phyloP scores from a whole-genome alignment of 2,329 filamentous ascomycete genomes.

The Eurotiales sp. region DNA sequence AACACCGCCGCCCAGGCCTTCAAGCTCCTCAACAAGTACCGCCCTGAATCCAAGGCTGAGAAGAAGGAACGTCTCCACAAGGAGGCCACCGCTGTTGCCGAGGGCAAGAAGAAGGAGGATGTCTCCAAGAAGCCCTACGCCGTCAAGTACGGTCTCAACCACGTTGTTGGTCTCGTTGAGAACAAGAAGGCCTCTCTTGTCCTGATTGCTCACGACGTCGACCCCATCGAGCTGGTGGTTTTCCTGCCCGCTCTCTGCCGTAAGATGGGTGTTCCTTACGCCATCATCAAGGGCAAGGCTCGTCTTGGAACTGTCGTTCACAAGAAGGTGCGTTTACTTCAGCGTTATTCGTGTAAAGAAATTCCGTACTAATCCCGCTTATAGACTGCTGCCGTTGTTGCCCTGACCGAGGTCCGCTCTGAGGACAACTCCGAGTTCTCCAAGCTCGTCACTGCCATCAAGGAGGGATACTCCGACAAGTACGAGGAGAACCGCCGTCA shows the following conservation, averaged over 20 bases:
- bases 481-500: constrained; percentile 85
- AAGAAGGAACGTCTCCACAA: constrained; percentile 99
- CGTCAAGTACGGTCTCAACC: constrained; percentile 99
- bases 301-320: constrained; percentile 97
- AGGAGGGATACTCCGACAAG: constrained; percentile 97
- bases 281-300: constrained; percentile 99
- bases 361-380: background rate
- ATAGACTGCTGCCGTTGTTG: constrained; percentile 93
- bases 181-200: constrained; percentile 99
- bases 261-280: constrained; percentile 99
- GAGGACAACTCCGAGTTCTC: constrained; percentile 98
- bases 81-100: constrained; percentile 95
- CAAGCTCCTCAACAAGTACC: constrained; percentile 99
- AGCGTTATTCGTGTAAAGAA: background rate
- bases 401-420: constrained; percentile 90
- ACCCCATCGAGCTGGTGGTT: constrained; percentile 98
- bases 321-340: constrained; percentile 73
- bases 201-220: constrained; percentile 98
- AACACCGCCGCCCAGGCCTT: constrained; percentile 95
- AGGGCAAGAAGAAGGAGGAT: constrained; percentile 99
- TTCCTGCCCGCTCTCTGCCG: constrained; percentile 98
- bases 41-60: constrained; percentile 96
- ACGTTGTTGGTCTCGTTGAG: constrained; percentile 94
- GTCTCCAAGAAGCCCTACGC: constrained; percentile 99
- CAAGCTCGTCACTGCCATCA: constrained; percentile 93